Evolutionary conservation across 2,329 filamentous ascomycete species (phyloP), one percentile per base, ranked within the genome.

Genomic region (Botryosphaeria agaves): DNA sequence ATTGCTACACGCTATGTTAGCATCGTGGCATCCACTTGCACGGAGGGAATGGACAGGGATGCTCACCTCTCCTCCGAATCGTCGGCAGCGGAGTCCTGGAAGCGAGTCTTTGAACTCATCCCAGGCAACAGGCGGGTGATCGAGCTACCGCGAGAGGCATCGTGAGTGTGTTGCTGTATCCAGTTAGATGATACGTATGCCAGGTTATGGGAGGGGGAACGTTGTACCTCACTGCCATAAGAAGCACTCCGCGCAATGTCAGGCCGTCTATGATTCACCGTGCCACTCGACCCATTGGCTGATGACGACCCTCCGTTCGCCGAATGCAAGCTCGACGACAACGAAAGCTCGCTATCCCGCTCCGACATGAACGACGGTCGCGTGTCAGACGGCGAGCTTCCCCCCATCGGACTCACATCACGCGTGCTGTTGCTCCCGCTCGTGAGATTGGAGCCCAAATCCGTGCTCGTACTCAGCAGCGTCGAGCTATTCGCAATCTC

Each of bases 401-500:
- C 14, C n/a, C 45, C 43, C 5, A 33, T 36, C 2, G 19, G 18
- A 12, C 35, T 37, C 9, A 26, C 33, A 4, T 45, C 42, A 18
- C 39, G 30, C 16, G 43, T 25, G 20, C 46, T 48, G 38, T 35
- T 42, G 14, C 41, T 38, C 20, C 44, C 45, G 2, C 15, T 19
- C 17, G 15, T 14, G 4, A 14, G 11, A 14, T 11, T 14, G 12
- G 25, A 27, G 14, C 12, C 32, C 33, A 4, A 26, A 31, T 30
- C 31, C 7, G 7, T 18, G 14, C 19, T 26, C 20, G 18, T 25
- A 17, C n/a, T 27, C n/a, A 18, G 24, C 14, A 27, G 28, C 29
- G 12, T 27, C 9, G n/a, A n/a, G 6, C 7, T 80, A 34, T 72
- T 85, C n/a, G 81, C 83, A 34, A 92, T 62, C 51, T 94, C 84